Conservation (phyloP, 1,139 yeast species). For the Candida labiduridarum region DNA sequence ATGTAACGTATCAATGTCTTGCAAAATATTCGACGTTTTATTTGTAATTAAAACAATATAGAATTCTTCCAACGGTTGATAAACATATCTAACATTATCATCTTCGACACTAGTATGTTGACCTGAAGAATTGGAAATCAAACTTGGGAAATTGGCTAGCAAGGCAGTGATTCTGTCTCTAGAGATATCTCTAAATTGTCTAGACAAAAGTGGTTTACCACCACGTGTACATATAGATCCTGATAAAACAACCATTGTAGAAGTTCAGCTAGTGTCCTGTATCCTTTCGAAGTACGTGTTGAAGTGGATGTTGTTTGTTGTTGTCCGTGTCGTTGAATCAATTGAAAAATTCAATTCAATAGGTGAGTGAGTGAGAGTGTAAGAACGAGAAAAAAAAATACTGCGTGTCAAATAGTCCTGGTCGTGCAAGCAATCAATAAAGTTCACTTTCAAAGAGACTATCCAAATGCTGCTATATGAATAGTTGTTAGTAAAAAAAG, state of each 20-base stretch:
- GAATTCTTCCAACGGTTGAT: constrained; percentile 93
- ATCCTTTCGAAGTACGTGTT: neutral
- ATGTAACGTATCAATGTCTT: constrained; percentile 91
- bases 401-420: constrained; percentile 11
- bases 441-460: constrained; percentile 8
- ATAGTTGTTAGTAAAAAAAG: constrained; percentile 7
- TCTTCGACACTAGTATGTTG: constrained; percentile 97
- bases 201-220: constrained; percentile 89
- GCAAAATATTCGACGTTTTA: constrained; percentile 87
- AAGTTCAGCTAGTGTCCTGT: neutral
- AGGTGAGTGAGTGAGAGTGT: neutral
- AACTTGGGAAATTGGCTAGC: constrained; percentile 82
- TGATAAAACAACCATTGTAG: constrained; percentile 62
- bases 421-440: constrained; percentile 10
- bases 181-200: constrained; percentile 87
- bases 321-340: constrained; percentile 6
- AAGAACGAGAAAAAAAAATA: constrained; percentile 2
- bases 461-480: constrained; percentile 9
- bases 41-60: constrained; percentile 91
- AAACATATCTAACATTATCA: constrained; percentile 88
- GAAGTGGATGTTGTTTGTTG: neutral
- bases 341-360: constrained; percentile 1
- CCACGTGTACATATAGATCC: constrained; percentile 95
- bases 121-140: constrained; percentile 68
- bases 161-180: constrained; percentile 86